Base-by-base conservation (phyloP, 2,329 filamentous ascomycete genomes). In the Fusarium caatingaense region DNA sequence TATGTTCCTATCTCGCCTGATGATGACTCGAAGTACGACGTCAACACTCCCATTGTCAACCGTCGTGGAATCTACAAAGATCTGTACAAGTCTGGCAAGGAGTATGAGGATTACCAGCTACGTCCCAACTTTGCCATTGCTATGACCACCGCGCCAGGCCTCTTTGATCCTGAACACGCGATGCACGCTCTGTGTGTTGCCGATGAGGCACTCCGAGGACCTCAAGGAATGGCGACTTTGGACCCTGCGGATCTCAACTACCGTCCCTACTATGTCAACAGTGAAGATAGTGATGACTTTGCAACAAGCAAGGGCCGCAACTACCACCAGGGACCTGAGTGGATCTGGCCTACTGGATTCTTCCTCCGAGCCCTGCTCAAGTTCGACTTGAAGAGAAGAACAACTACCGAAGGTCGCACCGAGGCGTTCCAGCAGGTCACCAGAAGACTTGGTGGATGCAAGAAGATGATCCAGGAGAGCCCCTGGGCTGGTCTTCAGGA, bases 11-110 rank as follows among this genome's bases (percentile, higher is more conserved):
- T 86, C 16, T 85, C 91, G 37, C 76, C 89, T 1, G 84, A 86
- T 0, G 91, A 97, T 2, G 95, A 97, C 79, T 77, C 78, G 53
- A 82, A 91, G 53, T 94, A 97, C 81, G 93, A 96, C 69, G 86
- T 99, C 74, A 94, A 98, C 79, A 74, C 92, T 1, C 82, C 82
- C 16, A 85, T 98, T 49, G 82, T 98, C 82, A 97, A 97, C 81
- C 92, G 96, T 51, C 90, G 94, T 23, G 97, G 96, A 66, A 97
- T 99, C 77, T 99, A 99, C 88, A 99, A 99, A 83, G 96, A 99
- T 78, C 83, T 98, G 20, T 98, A 98, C 86, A 90, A 88, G 71
- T 97, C 94, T 48, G 93, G 93, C 68, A 98, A 98, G 80, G 93
- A 96, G 78, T 98, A 97, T 77, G 94, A 98, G 78, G 96, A 99